Evolutionary conservation across 768 basidiomycete species (phyloP), one percentile per base, ranked within the genome.

Genomic region (Termitomyces titanicus): DNA sequence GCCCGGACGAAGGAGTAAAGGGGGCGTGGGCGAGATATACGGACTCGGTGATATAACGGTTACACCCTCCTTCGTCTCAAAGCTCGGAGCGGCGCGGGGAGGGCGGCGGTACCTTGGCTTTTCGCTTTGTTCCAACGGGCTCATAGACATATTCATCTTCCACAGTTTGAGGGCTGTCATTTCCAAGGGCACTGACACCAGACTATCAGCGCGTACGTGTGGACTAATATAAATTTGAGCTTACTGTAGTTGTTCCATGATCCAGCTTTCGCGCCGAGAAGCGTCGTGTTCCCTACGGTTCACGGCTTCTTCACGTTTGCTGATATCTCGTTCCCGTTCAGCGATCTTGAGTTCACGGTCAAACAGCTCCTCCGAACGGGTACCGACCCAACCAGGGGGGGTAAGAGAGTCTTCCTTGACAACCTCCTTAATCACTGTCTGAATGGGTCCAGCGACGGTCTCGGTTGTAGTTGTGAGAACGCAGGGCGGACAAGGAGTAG

Each of bases 231-330:
- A 3, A 20, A 45, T 27, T 4, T 3, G 11, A 40, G 12, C 85
- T 61, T 76, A 94, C 92, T 90, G 85, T 34, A 94, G 82, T 63
- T 94, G 92, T 59, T 94, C 92, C 91, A 94, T 92, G 64, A 94
- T 92, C 92, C 92, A 94, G 27, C 75, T 79, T 68, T 94, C 92
- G 54, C 92, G 90, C 62, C 91, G 82, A 47, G 90, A 84, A 51
- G 91, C 89, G 64, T 94, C 92, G 39, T 92, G 88, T 67, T 94
- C 92, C 53, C 92, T 78, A 53, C 88, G 87, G 65, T 93, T 93
- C 57, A 93, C 85, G 47, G 75, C 81, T 66, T 94, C 92, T 70
- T 94, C 92, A 35, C 92, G 88, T 49, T 86, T 85, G 64, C 89
- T 85, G 53, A 93, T 91, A 57, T 94, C 92, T 25, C 91, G 81